Evolutionary conservation across 192 early-diverging fungal genomes (phyloP), one percentile per base, ranked within the genome.

Genomic region (Backusella tarrabulga): DNA sequence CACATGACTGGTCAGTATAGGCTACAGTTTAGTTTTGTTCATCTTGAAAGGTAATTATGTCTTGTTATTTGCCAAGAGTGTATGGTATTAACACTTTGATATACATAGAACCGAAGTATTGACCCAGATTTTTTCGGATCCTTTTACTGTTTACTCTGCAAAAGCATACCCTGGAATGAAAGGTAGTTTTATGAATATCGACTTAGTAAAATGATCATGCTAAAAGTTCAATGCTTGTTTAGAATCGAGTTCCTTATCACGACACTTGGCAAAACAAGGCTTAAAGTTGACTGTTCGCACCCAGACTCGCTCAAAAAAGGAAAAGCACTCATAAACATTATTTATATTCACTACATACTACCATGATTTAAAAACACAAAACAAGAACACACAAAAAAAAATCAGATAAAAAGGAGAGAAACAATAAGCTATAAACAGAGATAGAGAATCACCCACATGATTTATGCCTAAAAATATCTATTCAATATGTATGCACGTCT

Each of bases 111-210:
- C 32, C 29, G 71, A 21, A 60, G 29, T 67, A n/a, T 81, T 94
- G 40, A 75, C 89, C 4, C 84, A 85, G 50, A 83, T 85, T 3
- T 89, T 85, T 75, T 91, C 91, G 3, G 86, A 92, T 21, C 87
- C 88, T 17, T 94, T 94, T 71, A 92, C 91, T 26, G 93, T 94
- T 44, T 94, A 88, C 76, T 94, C 93, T 8, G 91, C 91, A 23
- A 94, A 94, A 74, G 44, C 78, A 74, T 94, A 93, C 73, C 93
- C 93, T 0, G 93, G 93, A 67, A 94, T 94, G 93, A 94, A 91
- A 77, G 92, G 92, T 93, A 68, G 74, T 34, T 17, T 68, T n/a
- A 35, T 35, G 17, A 34, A 9, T 1, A 11, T 68, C 19, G 26
- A 35, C n/a, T 35, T 34, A n/a, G 1, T 19, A 21, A 35, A 68